A percentile compares a stretch with the other conserved stretches of the same genome.
phyloP scores from a whole-genome alignment of 2,329 filamentous ascomycete species.

The Exophiala calicioides region DNA sequence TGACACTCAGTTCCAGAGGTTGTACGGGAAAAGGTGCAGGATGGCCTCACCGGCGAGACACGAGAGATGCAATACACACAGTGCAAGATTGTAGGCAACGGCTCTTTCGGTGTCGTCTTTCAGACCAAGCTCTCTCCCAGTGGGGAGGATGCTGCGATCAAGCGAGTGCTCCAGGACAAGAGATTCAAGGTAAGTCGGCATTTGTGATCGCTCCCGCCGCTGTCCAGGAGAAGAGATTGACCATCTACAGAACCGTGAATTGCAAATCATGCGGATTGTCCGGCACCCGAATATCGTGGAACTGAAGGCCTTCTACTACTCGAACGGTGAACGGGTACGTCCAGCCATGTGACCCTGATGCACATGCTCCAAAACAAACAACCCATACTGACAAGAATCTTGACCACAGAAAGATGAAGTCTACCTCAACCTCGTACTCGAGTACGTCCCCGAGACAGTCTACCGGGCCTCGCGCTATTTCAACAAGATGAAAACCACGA shows the following conservation, averaged over 20 bases:
- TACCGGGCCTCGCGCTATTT: conserved; percentile 98
- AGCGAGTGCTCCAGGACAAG: conserved; percentile 98
- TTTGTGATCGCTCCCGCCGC: not conserved
- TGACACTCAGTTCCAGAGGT: conserved; percentile 66
- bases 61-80: conserved; percentile 97
- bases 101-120: conserved; percentile 97
- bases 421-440: conserved; percentile 95
- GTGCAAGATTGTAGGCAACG: conserved; percentile 99
- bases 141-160: conserved; percentile 97
- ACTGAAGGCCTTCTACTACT: conserved; percentile 99
- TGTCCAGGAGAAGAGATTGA: conserved; percentile 34
- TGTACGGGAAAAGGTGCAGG: conserved; percentile 97
- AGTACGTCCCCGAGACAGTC: conserved; percentile 97
- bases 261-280: conserved; percentile 99
- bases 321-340: conserved; percentile 92
- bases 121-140: conserved; percentile 98
- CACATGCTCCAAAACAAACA: conserved; percentile 2
- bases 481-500: conserved; percentile 99
- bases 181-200: conserved; percentile 83
- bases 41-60: conserved; percentile 94
- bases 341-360: too few species aligned
- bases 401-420: conserved; percentile 84
- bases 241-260: conserved; percentile 79
- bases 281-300: conserved; percentile 98
- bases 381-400: not conserved